Conservation (phyloP, 2,329 filamentous ascomycete genomes). For the Paraphaeosphaeria minitans region DNA sequence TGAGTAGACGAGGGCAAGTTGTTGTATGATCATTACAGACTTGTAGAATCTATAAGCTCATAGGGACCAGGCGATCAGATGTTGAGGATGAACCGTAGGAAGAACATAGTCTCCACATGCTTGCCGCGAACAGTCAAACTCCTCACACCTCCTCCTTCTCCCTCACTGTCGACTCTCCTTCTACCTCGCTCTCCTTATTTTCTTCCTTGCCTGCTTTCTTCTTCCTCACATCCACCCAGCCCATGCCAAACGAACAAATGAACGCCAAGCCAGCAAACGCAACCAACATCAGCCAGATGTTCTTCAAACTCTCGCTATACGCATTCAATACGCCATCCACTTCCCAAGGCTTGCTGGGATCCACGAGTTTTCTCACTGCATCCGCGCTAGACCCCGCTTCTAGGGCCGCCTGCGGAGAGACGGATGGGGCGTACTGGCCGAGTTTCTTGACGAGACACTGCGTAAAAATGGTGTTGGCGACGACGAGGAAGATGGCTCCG, state of each 20-base stretch:
- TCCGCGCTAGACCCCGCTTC: constrained; percentile 30
- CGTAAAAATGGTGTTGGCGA: constrained; percentile 36
- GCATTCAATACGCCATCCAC: constrained; percentile 27
- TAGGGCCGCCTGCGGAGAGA: constrained; percentile 27
- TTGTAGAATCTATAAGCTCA: neutral
- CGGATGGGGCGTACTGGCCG: constrained; percentile 27
- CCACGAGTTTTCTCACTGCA: constrained; percentile 29
- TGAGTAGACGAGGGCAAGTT: neutral
- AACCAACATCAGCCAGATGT: constrained; percentile 32
- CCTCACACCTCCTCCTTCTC: neutral
- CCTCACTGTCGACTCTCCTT: neutral
- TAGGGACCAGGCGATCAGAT: neutral
- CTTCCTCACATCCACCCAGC: constrained; percentile 32
- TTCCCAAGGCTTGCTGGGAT: constrained; percentile 19
- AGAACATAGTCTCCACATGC: neutral
- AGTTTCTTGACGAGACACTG: constrained; percentile 26
- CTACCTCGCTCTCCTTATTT: neutral
- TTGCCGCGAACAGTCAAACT: neutral
- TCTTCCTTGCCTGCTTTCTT: constrained; percentile 10
- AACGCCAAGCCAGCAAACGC: constrained; percentile 20
- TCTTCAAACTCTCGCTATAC: constrained; percentile 29
- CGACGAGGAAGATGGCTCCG: constrained; percentile 35
- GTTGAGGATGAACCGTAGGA: neutral
- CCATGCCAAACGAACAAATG: constrained; percentile 26
- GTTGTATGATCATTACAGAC: neutral